A percentile compares a stretch with the other conserved stretches of the same genome.
These are phyloP conservation scores for Gonapodya sp. DNA, from an alignment of 192 early-diverging fungal species.

Conservation along the genomic window DNA sequence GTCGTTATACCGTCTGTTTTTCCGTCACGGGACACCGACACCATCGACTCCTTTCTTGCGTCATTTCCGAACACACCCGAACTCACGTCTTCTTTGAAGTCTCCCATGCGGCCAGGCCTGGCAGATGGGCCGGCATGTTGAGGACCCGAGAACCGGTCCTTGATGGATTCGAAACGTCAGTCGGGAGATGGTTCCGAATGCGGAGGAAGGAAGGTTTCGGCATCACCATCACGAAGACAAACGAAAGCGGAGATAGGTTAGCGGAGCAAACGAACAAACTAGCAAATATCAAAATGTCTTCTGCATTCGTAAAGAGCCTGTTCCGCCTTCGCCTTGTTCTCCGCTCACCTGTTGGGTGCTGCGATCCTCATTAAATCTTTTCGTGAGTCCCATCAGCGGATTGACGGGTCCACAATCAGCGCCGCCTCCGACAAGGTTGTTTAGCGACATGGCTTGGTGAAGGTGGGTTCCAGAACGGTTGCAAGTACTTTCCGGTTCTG, in stretches of 20 bases:
- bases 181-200: neutral
- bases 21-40: too few relatives aligned
- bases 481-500: too few relatives aligned
- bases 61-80: too few relatives aligned
- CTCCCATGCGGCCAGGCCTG: neutral
- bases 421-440: constrained; percentile 3
- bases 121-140: neutral
- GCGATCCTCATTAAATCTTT: neutral
- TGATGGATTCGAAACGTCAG: neutral
- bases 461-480: neutral
- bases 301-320: too few relatives aligned
- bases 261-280: too few relatives aligned
- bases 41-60: too few relatives aligned
- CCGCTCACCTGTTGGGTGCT: neutral
- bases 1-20: too few relatives aligned
- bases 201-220: too few relatives aligned
- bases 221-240: too few relatives aligned
- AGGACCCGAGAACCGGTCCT: neutral
- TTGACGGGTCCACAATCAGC: constrained; percentile 8
- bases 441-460: neutral
- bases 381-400: neutral
- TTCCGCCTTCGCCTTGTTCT: neutral
- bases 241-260: too few relatives aligned
- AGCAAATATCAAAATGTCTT: too few relatives aligned
- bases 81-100: neutral